Percentiles rank a stretch among this genome's conserved stretches.
These are phyloP conservation scores for Cucurbitaria berberidis DNA, from an alignment of 2,329 filamentous ascomycete species.

Conservation along the genomic window DNA sequence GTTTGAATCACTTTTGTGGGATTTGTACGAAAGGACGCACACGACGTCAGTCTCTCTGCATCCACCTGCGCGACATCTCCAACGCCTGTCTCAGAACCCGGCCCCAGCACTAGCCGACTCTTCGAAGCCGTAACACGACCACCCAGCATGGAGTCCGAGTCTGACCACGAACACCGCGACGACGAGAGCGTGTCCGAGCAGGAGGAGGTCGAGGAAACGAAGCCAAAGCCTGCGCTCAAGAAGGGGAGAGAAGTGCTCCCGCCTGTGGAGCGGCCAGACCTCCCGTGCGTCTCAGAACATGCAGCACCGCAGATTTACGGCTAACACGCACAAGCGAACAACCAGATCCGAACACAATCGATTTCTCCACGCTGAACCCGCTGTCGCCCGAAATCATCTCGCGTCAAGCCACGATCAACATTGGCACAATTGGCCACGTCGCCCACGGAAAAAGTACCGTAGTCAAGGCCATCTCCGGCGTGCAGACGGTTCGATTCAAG, in stretches of 20 bases:
- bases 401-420: slow-evolving; percentile 98
- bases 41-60: slow-evolving; percentile 15
- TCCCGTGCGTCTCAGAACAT: slow-evolving; percentile 59
- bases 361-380: slow-evolving; percentile 79
- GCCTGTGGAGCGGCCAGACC: slow-evolving; percentile 65
- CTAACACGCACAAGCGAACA: slow-evolving; percentile 64
- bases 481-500: slow-evolving; percentile 99
- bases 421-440: slow-evolving; percentile 97
- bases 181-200: slow-evolving; percentile 68
- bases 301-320: slow-evolving; percentile 2
- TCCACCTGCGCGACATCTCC: slow-evolving; percentile 2
- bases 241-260: slow-evolving; percentile 66
- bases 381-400: slow-evolving; percentile 97
- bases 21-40: slow-evolving; percentile 25
- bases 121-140: not conserved
- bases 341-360: slow-evolving; percentile 88
- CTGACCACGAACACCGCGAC: slow-evolving; percentile 49
- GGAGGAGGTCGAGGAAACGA: slow-evolving; percentile 69
- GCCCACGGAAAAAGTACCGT: slow-evolving; percentile 99
- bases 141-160: slow-evolving; percentile 52
- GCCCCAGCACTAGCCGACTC: not conserved
- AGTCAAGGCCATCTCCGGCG: slow-evolving; percentile 97
- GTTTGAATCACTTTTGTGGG: slow-evolving; percentile 45
- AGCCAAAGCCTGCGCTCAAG: slow-evolving; percentile 83
- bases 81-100: not conserved